Evolutionary conservation across 768 basidiomycete species (phyloP), one percentile per base, ranked within the genome.

Genomic region (Boletus reticulatus): DNA sequence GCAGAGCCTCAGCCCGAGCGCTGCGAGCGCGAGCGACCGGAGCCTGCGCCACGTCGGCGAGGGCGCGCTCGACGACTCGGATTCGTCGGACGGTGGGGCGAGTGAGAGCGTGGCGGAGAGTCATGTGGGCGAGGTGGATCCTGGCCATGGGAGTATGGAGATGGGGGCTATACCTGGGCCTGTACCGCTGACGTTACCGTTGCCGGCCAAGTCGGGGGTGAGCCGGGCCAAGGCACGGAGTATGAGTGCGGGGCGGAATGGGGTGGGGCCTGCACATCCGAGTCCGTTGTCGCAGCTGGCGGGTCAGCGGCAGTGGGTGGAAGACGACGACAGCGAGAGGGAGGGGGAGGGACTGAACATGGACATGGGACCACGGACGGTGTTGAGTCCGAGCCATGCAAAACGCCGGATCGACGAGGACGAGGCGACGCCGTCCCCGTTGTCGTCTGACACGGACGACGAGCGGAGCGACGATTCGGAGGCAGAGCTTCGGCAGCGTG

Each of bases 51-150:
- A 89, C 62, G 82, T 86, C 12, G 89, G 89, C 5, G 90, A 91
- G 63, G 88, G 89, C 27, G 87, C 85, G 2, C 70, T 92, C 4
- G 86, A 88, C 55, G 88, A 90, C 63, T 90, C 88, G 0, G 89
- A 90, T 71, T 88, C 88, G 1, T 80, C 80, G 2, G 78, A 73
- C 13, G 49, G 55, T 6, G 59, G 48, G 14, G 62, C 45, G 39
- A 59, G 66, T 29, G 68, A 66, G 29, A 59, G 62, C 10, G 53
- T 57, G 14, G 52, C 24, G 10, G 64, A 62, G n/a, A 54, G 59
- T 13, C 57, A 60, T 24, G 53, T 22, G 24, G 69, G 69, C 54
- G 76, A 66, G 41, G 70, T 67, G 8, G 77, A 70, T 29, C 73
- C 69, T 29, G 27, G 27, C 27, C 11, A 63, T 62, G n/a, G 73